Base-by-base conservation (phyloP, 345 rosid genomes). In the Microthlaspi erraticum region DNA sequence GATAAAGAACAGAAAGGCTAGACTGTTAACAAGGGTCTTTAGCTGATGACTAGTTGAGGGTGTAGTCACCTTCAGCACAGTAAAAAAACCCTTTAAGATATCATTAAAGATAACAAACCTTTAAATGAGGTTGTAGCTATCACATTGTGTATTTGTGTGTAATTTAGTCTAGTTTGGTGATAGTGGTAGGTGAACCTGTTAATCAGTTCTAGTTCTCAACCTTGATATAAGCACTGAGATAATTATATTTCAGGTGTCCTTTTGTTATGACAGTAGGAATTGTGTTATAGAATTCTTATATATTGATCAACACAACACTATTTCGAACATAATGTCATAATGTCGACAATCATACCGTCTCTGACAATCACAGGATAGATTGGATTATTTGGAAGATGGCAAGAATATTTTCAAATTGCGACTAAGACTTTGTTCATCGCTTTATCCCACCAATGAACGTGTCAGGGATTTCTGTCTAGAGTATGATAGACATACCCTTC, bases 381-480 rank as follows among this genome's bases (percentile, higher is more conserved):
- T 91, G 78, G 96, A 94, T 76, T 94, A 88, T 76, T 73, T 91
- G 88, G 99, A 94, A 87, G 99, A 94, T 81, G 97, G 97, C 68
- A 94, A 91, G 73, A 87, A 75, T 78, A 76, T 90, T 68, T 94
- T 89, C 63, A 89, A 81, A 80, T 81, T 91, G 83, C 95, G 98
- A 20, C 73, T 94, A 76, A 82, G 92, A 78, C 90, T 94, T 56
- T 94, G 98, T 80, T 94, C 98, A 4, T 94, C 99, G 45, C 75
- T 94, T 76, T 88, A 86, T 77, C 98, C 99, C 34, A 68, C 84
- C 69, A 94, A 94, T 60, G 99, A 91, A 79, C 98, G 99, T 52
- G 84, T 94, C 41, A 85, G 98, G 77, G 99, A 94, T 79, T 94
- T 94, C 78, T 94, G 93, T 68, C 90, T 94, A 72, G 99, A 94